phyloP scores from a whole-genome alignment of 371 early-diverging fungal species.

The Nematocida sp. region DNA sequence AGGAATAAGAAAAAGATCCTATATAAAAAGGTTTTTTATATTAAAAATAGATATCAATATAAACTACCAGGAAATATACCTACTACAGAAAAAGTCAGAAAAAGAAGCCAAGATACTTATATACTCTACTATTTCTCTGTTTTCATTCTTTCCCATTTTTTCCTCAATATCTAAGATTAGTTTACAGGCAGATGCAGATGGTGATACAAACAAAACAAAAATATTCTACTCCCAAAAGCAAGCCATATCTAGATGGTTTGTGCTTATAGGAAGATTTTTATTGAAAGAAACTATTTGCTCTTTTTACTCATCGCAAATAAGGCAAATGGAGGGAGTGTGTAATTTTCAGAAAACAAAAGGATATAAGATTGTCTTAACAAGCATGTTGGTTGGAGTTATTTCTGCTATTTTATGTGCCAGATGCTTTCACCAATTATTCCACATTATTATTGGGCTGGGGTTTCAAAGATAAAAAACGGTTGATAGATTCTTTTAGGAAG shows the following conservation, averaged over 20 bases:
- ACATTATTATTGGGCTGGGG: neutral
- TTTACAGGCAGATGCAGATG: neutral
- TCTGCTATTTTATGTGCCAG: neutral
- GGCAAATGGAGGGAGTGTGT: neutral
- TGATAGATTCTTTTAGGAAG: conserved; percentile 26
- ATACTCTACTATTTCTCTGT: neutral
- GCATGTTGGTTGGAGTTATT: neutral
- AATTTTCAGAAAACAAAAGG: neutral
- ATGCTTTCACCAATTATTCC: too few species aligned
- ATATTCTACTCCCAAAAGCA: conserved; percentile 1
- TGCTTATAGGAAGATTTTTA: neutral
- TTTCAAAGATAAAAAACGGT: conserved; percentile 6
- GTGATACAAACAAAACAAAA: neutral
- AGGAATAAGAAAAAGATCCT: conserved; percentile 11
- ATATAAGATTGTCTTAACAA: neutral
- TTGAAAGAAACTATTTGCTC: neutral
- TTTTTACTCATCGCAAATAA: neutral
- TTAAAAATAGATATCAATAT: neutral
- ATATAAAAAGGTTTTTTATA: neutral
- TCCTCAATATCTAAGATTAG: conserved; percentile 28
- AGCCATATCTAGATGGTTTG: neutral
- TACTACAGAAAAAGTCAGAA: neutral
- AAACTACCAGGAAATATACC: conserved; percentile 19
- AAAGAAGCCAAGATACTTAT: neutral
- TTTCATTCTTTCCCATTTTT: neutral